Evolutionary conservation across 495 filamentous ascomycete species (phyloP).

Genomic region (Entonaema liquescens): DNA sequence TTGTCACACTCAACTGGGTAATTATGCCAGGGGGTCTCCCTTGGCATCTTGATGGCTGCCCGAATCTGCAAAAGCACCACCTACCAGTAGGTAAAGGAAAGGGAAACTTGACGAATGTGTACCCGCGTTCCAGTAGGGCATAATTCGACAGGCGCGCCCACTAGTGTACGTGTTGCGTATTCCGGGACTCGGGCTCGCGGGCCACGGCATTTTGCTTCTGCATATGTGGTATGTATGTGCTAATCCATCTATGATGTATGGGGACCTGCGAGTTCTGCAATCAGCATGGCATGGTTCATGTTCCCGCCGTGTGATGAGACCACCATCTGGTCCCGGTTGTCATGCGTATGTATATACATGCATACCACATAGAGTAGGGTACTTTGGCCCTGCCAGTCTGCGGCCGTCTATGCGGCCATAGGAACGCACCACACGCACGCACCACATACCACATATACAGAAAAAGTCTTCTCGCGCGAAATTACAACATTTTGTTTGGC

Average conservation of each 20-base stretch:
- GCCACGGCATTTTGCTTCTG: slow-evolving; percentile 35
- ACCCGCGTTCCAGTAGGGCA: neutral
- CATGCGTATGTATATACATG: slow-evolving; percentile 36
- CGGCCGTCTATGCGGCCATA: slow-evolving; percentile 40
- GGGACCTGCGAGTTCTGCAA: slow-evolving; percentile 33
- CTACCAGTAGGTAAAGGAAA: slow-evolving; percentile 10
- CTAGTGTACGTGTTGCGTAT: slow-evolving; percentile 26
- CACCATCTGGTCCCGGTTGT: slow-evolving; percentile 37
- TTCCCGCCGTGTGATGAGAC: slow-evolving; percentile 40
- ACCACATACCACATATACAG: slow-evolving; percentile 21
- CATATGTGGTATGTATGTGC: slow-evolving; percentile 32
- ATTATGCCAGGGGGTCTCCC: slow-evolving; percentile 36
- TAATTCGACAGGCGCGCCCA: slow-evolving; percentile 16
- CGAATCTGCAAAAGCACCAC: slow-evolving; percentile 34
- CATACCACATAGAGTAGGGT: slow-evolving; percentile 30
- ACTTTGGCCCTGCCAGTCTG: slow-evolving; percentile 32
- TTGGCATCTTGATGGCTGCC: slow-evolving; percentile 40
- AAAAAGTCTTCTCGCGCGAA: slow-evolving; percentile 32
- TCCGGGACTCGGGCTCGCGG: slow-evolving; percentile 43
- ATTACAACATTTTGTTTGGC: slow-evolving; percentile 38
- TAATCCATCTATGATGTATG: slow-evolving; percentile 39
- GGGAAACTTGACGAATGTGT: slow-evolving; percentile 6
- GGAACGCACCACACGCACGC: slow-evolving; percentile 38
- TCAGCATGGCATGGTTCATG: slow-evolving; percentile 41
- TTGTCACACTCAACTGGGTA: slow-evolving; percentile 28